Conservation (phyloP, 2,329 filamentous ascomycete species). For the Alternaria sp. region DNA sequence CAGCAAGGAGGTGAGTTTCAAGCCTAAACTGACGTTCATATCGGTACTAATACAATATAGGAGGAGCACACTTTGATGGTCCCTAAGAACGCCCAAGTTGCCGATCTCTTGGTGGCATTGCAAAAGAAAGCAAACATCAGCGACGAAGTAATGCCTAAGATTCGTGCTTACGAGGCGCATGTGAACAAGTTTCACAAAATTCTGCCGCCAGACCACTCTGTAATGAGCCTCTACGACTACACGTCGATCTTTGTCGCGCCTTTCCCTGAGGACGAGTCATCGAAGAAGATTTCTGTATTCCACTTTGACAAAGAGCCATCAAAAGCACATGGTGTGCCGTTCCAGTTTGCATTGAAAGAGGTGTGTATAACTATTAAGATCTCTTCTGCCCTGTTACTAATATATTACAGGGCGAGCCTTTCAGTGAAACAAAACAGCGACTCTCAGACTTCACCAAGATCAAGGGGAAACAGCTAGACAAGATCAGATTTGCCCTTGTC, state of each 20-base stretch:
- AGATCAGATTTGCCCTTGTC: constrained; percentile 90
- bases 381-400: constrained; percentile 29
- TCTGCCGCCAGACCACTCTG: constrained; percentile 72
- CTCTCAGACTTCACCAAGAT: constrained; percentile 90
- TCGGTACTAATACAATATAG: constrained; percentile 53
- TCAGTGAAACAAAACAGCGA: constrained; percentile 93
- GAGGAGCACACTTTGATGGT: constrained; percentile 85
- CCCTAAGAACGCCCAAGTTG: constrained; percentile 81
- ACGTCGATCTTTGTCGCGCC: constrained; percentile 81
- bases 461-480: constrained; percentile 98
- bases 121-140: constrained; percentile 82
- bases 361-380: constrained; percentile 54
- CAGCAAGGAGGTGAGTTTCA: constrained; percentile 76
- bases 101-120: constrained; percentile 78
- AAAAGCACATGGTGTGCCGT: constrained; percentile 87
- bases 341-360: constrained; percentile 85
- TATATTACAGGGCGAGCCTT: constrained; percentile 73
- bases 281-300: constrained; percentile 80
- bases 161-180: constrained; percentile 85
- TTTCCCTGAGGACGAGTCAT: constrained; percentile 72
- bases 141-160: constrained; percentile 75
- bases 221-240: constrained; percentile 88
- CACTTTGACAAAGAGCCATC: constrained; percentile 92
- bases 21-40: not conserved
- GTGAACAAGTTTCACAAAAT: constrained; percentile 85